Percentiles rank a stretch among this genome's conserved stretches.
These are phyloP conservation scores for Pisolithus thermaeus DNA, from an alignment of 1,284 basidiomycete species.

Conservation along the genomic window DNA sequence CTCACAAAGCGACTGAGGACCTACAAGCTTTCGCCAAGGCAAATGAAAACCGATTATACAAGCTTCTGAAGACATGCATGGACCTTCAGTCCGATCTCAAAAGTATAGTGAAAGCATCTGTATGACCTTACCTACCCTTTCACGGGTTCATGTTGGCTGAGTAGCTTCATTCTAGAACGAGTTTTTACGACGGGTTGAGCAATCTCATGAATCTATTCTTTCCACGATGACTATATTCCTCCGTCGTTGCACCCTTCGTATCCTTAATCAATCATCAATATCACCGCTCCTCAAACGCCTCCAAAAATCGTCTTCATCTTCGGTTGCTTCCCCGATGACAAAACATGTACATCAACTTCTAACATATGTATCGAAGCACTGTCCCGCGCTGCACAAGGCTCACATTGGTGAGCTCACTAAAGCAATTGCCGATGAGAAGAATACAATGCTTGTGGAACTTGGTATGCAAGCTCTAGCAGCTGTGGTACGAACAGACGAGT, in stretches of 20 bases:
- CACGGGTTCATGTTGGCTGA: not conserved
- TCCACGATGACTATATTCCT: slow-evolving; percentile 73
- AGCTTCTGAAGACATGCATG: slow-evolving; percentile 74
- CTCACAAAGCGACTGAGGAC: slow-evolving; percentile 72
- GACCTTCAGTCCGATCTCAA: slow-evolving; percentile 84
- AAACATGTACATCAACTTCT: slow-evolving; percentile 48
- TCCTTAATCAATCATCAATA: slow-evolving; percentile 83
- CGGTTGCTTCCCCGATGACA: slow-evolving; percentile 6
- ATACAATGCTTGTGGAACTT: slow-evolving; percentile 56
- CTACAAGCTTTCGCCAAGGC: slow-evolving; percentile 79
- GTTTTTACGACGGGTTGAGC: slow-evolving; percentile 70
- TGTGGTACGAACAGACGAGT: slow-evolving; percentile 54
- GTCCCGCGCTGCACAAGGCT: slow-evolving; percentile 66
- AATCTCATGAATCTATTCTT: slow-evolving; percentile 55
- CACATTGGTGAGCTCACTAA: slow-evolving; percentile 75
- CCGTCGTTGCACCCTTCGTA: slow-evolving; percentile 64
- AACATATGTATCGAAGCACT: slow-evolving; percentile 70
- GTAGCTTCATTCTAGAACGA: slow-evolving; percentile 49
- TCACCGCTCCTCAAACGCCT: slow-evolving; percentile 72
- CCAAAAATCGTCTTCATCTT: slow-evolving; percentile 40
- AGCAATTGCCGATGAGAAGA: slow-evolving; percentile 61
- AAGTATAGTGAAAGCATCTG: slow-evolving; percentile 72
- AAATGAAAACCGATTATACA: slow-evolving; percentile 85
- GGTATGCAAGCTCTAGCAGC: slow-evolving; percentile 73
- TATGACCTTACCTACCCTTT: slow-evolving; percentile 30